Base-by-base conservation (phyloP, 2,329 filamentous ascomycete species). In the Coniella lustricola region DNA sequence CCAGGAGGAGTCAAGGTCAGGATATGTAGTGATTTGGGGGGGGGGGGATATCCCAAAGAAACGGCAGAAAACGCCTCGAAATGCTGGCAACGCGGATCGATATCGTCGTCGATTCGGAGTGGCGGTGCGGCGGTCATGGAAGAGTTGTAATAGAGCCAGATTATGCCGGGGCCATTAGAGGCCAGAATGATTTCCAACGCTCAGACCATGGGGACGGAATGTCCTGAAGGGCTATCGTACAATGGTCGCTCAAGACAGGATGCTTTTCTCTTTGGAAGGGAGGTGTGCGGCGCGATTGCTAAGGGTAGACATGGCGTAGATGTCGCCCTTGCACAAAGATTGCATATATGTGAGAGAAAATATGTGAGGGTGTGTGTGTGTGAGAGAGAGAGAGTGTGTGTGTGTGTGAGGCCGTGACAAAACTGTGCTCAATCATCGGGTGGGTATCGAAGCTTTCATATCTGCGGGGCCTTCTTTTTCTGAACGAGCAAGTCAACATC, bases 401-500 rank as follows among this genome's bases (percentile, higher is more conserved):
- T n/a, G n/a, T n/a, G n/a, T n/a, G n/a, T n/a, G 40, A 29, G 46
- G 34, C 20, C 47, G 39, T 44, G 22, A 40, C 21, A 25, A 34
- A 38, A 32, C 25, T 29, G 32, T 14, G 34, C 46, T 49, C 49
- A 35, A 40, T 40, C 25, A 45, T 46, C 25, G 44, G n/a, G 34
- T 47, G 29, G 21, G 21, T 44, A 38, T 33, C 40, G 43, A 40
- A 20, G 48, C 40, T 35, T 50, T 42, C 40, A 46, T 16, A 29
- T 44, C 32, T 46, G 44, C 35, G 39, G 46, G 44, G 38, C 49
- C 51, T 48, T 48, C 53, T 58, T 60, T 59, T 61, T 59, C 60
- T 63, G 59, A 56, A 60, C 58, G 60, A 60, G 59, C 58, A 54
- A 42, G 50, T 38, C 48, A 55, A 39, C 48, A 51, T 71, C 61